Evolutionary conservation across 1,284 basidiomycete genomes (phyloP).

Genomic region (Inonotus hispidus): DNA sequence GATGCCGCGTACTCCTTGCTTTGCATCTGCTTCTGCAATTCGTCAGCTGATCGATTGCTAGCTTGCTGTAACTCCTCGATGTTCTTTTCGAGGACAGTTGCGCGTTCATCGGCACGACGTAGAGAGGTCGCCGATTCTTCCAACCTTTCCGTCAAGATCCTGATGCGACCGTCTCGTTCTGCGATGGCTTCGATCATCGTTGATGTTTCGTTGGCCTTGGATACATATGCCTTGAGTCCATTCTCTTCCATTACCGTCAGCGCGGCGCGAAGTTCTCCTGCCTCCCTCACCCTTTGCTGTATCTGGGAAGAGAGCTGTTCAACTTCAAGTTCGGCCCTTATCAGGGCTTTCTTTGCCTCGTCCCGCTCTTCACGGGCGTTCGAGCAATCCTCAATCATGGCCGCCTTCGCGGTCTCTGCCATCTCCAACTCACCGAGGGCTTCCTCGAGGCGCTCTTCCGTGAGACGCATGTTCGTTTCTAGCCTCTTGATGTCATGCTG

Average conservation of each 20-base stretch:
- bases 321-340: constrained; percentile 40
- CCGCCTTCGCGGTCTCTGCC: constrained; percentile 56
- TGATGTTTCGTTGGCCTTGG: constrained; percentile 19
- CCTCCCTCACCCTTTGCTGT: constrained; percentile 24
- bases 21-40: neutral
- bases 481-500: constrained; percentile 70
- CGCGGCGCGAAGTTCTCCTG: constrained; percentile 21
- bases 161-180: constrained; percentile 10
- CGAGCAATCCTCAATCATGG: constrained; percentile 77
- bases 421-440: constrained; percentile 63
- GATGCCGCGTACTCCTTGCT: neutral
- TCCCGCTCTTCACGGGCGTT: constrained; percentile 66
- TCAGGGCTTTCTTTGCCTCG: constrained; percentile 41
- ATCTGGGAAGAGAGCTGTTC: constrained; percentile 49
- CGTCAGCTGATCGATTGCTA: neutral
- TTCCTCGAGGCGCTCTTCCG: constrained; percentile 66
- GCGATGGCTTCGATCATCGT: neutral
- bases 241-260: constrained; percentile 33
- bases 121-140: neutral
- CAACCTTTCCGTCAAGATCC: neutral
- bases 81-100: neutral
- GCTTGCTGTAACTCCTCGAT: neutral
- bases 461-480: constrained; percentile 63
- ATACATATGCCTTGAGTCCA: constrained; percentile 31
- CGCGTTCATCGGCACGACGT: neutral